A percentile compares a stretch with the other conserved stretches of the same genome.
Evolutionary conservation across 305 asterid genomes (phyloP).

Genomic region (Euphrasia arctica): DNA sequence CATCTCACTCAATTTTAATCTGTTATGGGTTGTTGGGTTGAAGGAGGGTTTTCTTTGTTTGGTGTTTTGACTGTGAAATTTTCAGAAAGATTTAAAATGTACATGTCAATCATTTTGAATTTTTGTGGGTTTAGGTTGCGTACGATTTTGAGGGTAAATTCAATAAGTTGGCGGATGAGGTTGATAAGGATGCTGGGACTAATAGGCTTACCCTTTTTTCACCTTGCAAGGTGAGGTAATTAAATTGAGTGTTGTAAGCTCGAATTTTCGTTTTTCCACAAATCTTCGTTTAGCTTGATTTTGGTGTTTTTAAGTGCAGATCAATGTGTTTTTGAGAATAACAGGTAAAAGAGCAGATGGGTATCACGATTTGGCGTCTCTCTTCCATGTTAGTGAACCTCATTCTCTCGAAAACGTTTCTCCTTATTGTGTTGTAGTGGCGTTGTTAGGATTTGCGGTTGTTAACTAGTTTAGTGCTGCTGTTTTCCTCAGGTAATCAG

Average conservation of each 20-base stretch:
- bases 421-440: slow-evolving; percentile 19
- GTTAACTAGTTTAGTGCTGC: neutral
- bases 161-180: slow-evolving; percentile 75
- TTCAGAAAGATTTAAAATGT: neutral
- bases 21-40: slow-evolving; percentile 5
- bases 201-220: slow-evolving; percentile 83
- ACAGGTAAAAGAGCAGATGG: slow-evolving; percentile 85
- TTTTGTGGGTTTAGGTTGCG: slow-evolving; percentile 32
- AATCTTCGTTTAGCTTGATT: slow-evolving; percentile 12
- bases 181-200: slow-evolving; percentile 74
- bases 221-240: slow-evolving; percentile 88
- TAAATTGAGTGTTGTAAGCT: slow-evolving; percentile 15
- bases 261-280: slow-evolving; percentile 1
- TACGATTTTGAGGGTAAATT: slow-evolving; percentile 51
- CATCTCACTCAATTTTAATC: neutral
- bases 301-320: slow-evolving; percentile 37
- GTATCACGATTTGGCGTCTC: slow-evolving; percentile 95
- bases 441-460: neutral
- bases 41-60: neutral
- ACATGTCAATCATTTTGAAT: neutral
- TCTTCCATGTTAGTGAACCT: slow-evolving; percentile 54
- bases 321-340: slow-evolving; percentile 84
- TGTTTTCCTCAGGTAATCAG: slow-evolving; percentile 70
- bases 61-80: neutral
- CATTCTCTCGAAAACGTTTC: neutral